phyloP scores from a whole-genome alignment of 371 early-diverging fungal species.

The Capillidium heterosporum region DNA sequence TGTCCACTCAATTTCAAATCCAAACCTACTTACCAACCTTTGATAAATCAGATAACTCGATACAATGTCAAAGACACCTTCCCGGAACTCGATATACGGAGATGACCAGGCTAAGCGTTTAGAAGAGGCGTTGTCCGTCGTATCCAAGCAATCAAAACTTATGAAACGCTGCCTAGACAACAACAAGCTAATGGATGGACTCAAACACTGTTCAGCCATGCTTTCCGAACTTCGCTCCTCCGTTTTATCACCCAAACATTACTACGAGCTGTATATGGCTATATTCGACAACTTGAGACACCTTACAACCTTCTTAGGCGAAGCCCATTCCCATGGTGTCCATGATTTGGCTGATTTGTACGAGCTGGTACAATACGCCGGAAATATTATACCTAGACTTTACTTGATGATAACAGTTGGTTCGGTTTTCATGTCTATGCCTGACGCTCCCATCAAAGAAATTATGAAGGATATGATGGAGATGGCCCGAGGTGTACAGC shows the following conservation, averaged over 20 bases:
- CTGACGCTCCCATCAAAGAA: constrained; percentile 73
- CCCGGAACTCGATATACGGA: too few relatives aligned
- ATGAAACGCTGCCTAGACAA: constrained; percentile 75
- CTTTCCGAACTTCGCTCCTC: constrained; percentile 85
- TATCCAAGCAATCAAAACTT: constrained; percentile 74
- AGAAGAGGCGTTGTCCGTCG: constrained; percentile 63
- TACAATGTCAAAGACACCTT: too few relatives aligned
- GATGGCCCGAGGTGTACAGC: constrained; percentile 93
- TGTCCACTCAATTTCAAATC: too few relatives aligned
- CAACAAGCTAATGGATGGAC: constrained; percentile 64
- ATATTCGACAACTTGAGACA: constrained; percentile 87
- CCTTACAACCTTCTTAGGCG: constrained; percentile 64
- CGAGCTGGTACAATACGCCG: constrained; percentile 92
- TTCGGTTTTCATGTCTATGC: constrained; percentile 75
- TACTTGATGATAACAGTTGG: constrained; percentile 96
- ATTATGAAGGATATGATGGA: constrained; percentile 95
- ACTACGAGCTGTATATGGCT: constrained; percentile 96
- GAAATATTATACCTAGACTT: constrained; percentile 88
- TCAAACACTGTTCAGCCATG: constrained; percentile 93
- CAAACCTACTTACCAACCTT: too few relatives aligned
- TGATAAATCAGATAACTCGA: too few relatives aligned
- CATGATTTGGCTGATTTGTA: constrained; percentile 90
- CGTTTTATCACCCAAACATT: constrained; percentile 81
- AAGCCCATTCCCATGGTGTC: constrained; percentile 60
- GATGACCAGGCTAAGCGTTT: constrained; percentile 69